A percentile compares a stretch with the other conserved stretches of the same genome.
These are phyloP conservation scores for Rhizoclosmatium globosum DNA, from an alignment of 192 early-diverging fungal species.

Conservation along the genomic window DNA sequence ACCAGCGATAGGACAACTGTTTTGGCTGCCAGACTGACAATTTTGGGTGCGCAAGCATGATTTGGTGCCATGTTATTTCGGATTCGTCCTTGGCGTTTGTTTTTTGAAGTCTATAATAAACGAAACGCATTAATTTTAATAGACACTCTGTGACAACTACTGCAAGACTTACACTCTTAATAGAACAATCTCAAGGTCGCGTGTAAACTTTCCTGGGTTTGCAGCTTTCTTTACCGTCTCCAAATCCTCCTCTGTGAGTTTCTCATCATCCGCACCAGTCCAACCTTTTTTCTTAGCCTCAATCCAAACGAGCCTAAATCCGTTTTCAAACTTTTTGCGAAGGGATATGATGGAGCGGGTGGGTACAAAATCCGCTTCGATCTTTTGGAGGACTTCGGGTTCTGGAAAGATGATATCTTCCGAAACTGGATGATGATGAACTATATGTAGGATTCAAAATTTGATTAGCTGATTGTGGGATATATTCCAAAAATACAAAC, in stretches of 20 bases:
- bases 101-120: background rate
- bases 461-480: too few relatives aligned
- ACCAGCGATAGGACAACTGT: background rate
- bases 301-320: background rate
- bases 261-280: background rate
- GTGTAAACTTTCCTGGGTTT: background rate
- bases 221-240: background rate
- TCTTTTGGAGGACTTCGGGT: background rate
- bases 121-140: background rate
- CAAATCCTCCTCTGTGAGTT: background rate
- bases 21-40: background rate
- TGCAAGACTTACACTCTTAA: background rate
- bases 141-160: too few relatives aligned
- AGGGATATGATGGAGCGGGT: background rate
- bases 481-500: too few relatives aligned
- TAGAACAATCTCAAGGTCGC: background rate
- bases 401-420: background rate
- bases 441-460: too few relatives aligned
- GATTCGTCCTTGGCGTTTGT: background rate
- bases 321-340: background rate
- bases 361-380: background rate
- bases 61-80: slow-evolving; percentile 3
- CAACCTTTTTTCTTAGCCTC: background rate
- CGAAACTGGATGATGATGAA: background rate
- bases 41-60: background rate